A percentile compares a stretch with the other conserved stretches of the same genome.
Evolutionary conservation across 192 early-diverging fungal genomes (phyloP).

Genomic region (Coemansia sp.): DNA sequence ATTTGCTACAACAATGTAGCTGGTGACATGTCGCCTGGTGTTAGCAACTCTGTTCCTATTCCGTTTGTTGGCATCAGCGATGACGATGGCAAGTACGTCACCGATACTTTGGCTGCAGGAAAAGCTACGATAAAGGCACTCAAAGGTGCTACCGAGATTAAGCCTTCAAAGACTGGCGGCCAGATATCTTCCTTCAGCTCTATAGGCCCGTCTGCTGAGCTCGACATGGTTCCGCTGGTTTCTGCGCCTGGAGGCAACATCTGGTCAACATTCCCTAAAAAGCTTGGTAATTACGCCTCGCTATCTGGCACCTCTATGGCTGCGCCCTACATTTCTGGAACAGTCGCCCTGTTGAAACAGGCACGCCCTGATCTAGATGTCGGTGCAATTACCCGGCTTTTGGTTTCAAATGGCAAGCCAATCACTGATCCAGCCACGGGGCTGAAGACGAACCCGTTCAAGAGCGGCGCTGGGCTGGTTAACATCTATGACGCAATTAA

Average conservation of each 20-base stretch:
- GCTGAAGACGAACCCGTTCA: conserved; percentile 47
- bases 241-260: conserved; percentile 71
- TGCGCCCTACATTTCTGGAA: conserved; percentile 70
- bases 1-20: conserved; percentile 52
- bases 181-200: conserved; percentile 63
- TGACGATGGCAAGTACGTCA: conserved; percentile 41
- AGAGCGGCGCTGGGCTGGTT: conserved; percentile 70
- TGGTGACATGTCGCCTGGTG: neutral
- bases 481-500: conserved; percentile 64
- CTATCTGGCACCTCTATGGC: conserved; percentile 85
- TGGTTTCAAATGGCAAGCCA: conserved; percentile 59
- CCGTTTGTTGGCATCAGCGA: conserved; percentile 43
- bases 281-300: conserved; percentile 42
- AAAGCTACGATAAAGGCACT: conserved; percentile 16
- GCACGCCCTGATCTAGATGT: conserved; percentile 34
- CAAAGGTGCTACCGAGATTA: conserved; percentile 25
- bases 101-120: conserved; percentile 14
- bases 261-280: conserved; percentile 60
- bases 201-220: conserved; percentile 64
- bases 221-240: conserved; percentile 61
- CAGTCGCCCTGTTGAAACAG: conserved; percentile 65
- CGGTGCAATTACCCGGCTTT: conserved; percentile 25
- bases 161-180: conserved; percentile 48
- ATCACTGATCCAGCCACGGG: conserved; percentile 40
- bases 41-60: conserved; percentile 26